These are phyloP conservation scores for Pleurotus giganteus DNA, from an alignment of 768 basidiomycete species.

Conservation along the genomic window DNA sequence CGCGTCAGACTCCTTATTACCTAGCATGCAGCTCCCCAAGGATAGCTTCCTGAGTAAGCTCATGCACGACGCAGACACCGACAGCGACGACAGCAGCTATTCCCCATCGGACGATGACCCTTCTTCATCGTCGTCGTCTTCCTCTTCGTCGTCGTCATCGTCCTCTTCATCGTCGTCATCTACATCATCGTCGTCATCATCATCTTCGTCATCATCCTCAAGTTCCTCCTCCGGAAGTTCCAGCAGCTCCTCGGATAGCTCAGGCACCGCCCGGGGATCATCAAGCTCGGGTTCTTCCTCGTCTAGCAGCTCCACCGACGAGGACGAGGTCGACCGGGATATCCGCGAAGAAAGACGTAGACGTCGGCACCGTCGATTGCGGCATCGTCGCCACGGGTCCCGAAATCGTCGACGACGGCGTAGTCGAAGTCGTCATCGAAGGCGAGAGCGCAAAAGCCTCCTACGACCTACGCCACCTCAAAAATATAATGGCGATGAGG, in stretches of 20 bases:
- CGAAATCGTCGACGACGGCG: neutral
- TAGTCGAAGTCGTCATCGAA: neutral
- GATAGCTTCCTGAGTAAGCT: neutral
- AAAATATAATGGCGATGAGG: conserved; percentile 23
- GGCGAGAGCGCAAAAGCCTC: neutral
- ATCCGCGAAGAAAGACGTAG: too few relatives aligned
- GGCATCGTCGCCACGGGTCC: neutral
- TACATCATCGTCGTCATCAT: neutral
- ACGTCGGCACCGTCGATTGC: neutral
- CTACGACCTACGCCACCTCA: conserved; percentile 23
- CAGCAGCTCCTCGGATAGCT: neutral
- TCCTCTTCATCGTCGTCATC: neutral
- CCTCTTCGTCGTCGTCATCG: neutral
- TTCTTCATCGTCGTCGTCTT: neutral
- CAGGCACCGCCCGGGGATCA: neutral
- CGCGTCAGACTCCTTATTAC: neutral
- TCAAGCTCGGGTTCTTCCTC: neutral
- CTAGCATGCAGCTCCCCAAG: neutral
- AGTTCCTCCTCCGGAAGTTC: neutral
- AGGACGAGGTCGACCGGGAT: neutral
- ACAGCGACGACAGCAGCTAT: neutral
- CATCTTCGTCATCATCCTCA: neutral
- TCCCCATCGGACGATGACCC: neutral
- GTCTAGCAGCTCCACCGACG: neutral
- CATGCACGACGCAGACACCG: neutral